A percentile compares a stretch with the other conserved stretches of the same genome.
phyloP scores from a whole-genome alignment of 2,329 filamentous ascomycete genomes.

The Aureobasidium melanogenum region DNA sequence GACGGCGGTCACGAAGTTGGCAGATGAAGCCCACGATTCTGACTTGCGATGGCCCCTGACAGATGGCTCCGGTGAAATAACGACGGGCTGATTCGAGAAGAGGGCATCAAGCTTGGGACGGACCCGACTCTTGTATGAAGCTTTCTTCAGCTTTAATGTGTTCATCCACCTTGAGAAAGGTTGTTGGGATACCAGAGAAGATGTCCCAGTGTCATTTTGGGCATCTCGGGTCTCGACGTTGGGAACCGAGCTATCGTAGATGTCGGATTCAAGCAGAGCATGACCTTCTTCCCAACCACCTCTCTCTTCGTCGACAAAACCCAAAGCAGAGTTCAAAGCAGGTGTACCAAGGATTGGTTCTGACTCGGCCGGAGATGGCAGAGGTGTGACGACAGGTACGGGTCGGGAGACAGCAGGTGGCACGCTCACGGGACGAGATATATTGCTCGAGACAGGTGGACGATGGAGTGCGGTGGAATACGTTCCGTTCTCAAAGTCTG shows the following conservation, averaged over 20 bases:
- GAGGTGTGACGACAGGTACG: not conserved
- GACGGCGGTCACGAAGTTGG: constrained; percentile 69
- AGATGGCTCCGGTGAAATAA: not conserved
- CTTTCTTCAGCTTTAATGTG: constrained; percentile 53
- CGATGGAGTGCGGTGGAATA: not conserved
- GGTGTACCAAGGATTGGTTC: not conserved
- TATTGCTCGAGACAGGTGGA: not conserved
- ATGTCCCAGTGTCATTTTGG: not conserved
- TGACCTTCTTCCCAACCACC: constrained; percentile 3
- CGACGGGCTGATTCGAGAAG: not conserved
- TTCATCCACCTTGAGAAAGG: constrained; percentile 69
- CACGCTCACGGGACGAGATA: constrained; percentile 1
- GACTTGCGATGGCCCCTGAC: constrained; percentile 29
- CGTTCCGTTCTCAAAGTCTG: constrained; percentile 4
- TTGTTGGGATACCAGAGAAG: not conserved
- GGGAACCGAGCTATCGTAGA: not conserved
- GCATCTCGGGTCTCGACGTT: not conserved
- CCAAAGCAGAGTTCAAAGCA: not conserved
- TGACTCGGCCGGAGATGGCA: not conserved
- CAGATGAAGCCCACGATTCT: constrained; percentile 61
- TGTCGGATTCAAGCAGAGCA: constrained; percentile 1
- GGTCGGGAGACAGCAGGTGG: not conserved
- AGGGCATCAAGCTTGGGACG: constrained; percentile 24
- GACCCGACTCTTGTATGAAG: constrained; percentile 25
- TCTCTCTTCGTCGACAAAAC: constrained; percentile 7